Evolutionary conservation across 2,329 filamentous ascomycete species (phyloP).

Genomic region (Cytospora chrysosperma): DNA sequence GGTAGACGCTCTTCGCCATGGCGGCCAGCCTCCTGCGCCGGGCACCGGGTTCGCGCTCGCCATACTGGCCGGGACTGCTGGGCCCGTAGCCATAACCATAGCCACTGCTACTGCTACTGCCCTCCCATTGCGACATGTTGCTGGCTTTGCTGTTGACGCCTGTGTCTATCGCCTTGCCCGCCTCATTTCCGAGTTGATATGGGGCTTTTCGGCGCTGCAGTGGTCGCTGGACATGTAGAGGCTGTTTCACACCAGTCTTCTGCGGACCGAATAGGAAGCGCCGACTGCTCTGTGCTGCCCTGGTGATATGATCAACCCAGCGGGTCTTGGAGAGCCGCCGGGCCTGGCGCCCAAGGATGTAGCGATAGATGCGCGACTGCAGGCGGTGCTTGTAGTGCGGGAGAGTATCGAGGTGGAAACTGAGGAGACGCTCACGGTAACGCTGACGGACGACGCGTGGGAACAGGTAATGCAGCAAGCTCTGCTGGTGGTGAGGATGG

Average conservation of each 20-base stretch:
- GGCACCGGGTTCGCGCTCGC: constrained; percentile 60
- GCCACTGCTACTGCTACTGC: constrained; percentile 33
- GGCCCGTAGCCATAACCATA: constrained; percentile 1
- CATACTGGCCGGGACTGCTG: constrained; percentile 28
- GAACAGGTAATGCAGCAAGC: constrained; percentile 65
- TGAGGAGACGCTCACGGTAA: constrained; percentile 64
- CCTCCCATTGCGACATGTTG: constrained; percentile 27
- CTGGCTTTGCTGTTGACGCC: constrained; percentile 22
- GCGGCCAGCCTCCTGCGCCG: constrained; percentile 74
- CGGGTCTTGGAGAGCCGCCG: constrained; percentile 49
- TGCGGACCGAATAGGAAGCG: constrained; percentile 45
- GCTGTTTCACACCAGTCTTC: not conserved
- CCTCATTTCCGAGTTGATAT: constrained; percentile 9
- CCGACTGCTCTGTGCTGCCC: constrained; percentile 37
- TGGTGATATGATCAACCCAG: constrained; percentile 43
- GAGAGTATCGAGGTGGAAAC: constrained; percentile 72
- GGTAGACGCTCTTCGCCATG: constrained; percentile 58
- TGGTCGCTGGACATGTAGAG: constrained; percentile 32
- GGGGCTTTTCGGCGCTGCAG: constrained; percentile 22
- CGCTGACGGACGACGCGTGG: constrained; percentile 60
- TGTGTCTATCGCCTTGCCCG: constrained; percentile 20
- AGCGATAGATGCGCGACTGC: constrained; percentile 75
- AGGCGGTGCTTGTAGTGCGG: constrained; percentile 68
- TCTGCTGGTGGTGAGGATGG: constrained; percentile 44
- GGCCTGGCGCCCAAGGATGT: constrained; percentile 64